Evolutionary conservation across 2,329 filamentous ascomycete genomes (phyloP).

Genomic region (Penicillium vulpinum): DNA sequence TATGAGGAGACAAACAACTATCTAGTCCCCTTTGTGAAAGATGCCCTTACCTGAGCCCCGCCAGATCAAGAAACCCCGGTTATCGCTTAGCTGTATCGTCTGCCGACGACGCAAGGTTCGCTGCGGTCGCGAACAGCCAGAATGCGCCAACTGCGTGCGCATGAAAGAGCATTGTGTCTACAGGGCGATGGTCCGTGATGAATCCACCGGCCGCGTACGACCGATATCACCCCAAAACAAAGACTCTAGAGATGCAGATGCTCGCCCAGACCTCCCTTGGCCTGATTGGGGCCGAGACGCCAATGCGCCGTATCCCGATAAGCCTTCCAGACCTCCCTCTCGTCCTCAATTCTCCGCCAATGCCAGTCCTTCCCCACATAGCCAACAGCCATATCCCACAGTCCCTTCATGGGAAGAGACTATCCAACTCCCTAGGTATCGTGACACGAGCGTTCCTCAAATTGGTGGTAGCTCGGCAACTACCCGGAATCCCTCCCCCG

Average conservation of each 20-base stretch:
- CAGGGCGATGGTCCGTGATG: neutral
- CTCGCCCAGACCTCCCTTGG: neutral
- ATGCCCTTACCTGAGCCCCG: neutral
- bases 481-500: neutral
- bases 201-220: neutral
- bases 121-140: conserved; percentile 19
- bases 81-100: conserved; percentile 14
- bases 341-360: neutral
- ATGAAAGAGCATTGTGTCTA: conserved; percentile 15
- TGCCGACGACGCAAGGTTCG: conserved; percentile 19
- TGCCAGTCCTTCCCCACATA: neutral
- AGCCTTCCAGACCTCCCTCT: neutral
- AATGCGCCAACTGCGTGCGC: conserved; percentile 16
- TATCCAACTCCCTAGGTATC: neutral
- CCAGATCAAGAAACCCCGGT: conserved; percentile 11
- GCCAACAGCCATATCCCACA: neutral
- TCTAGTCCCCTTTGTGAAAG: neutral
- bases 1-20: neutral
- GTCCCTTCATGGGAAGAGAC: neutral
- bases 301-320: neutral
- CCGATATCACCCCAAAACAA: neutral
- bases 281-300: neutral
- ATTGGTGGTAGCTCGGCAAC: neutral
- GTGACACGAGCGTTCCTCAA: neutral
- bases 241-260: neutral